These are phyloP conservation scores for Magnolia kwangsiensis DNA, from an alignment of 164 flowering plant species.

Conservation along the genomic window DNA sequence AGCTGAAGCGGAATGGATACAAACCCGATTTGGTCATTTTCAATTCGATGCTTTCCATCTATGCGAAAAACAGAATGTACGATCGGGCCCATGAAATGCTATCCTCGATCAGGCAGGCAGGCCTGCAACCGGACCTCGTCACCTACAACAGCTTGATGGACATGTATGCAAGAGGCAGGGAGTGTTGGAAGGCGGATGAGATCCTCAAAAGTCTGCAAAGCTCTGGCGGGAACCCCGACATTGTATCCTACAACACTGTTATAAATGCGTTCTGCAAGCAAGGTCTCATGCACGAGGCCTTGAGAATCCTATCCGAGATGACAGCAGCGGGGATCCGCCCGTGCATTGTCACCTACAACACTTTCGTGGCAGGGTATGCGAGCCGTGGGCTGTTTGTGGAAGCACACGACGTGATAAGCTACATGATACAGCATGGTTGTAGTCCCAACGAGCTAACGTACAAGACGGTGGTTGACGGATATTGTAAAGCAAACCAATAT, in stretches of 20 bases:
- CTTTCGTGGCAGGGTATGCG: slow-evolving; percentile 72
- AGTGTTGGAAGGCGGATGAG: slow-evolving; percentile 87
- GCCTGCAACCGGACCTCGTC: slow-evolving; percentile 75
- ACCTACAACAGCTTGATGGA: slow-evolving; percentile 91
- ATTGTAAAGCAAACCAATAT: slow-evolving; percentile 56
- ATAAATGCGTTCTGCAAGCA: slow-evolving; percentile 86
- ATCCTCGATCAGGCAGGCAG: slow-evolving; percentile 47
- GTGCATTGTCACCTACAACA: slow-evolving; percentile 76
- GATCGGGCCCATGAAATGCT: slow-evolving; percentile 69
- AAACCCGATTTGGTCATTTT: slow-evolving; percentile 77
- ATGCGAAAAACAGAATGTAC: slow-evolving; percentile 58
- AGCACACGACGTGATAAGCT: slow-evolving; percentile 53
- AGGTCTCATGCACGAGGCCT: slow-evolving; percentile 87
- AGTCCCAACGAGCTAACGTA: slow-evolving; percentile 79
- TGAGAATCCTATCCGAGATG: slow-evolving; percentile 66
- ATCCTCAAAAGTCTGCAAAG: slow-evolving; percentile 49
- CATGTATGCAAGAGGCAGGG: slow-evolving; percentile 81
- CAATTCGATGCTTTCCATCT: slow-evolving; percentile 81
- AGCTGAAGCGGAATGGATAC: slow-evolving; percentile 54
- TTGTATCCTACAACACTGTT: slow-evolving; percentile 84
- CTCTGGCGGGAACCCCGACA: slow-evolving; percentile 60
- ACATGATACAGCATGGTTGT: slow-evolving; percentile 72
- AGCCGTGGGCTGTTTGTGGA: slow-evolving; percentile 57
- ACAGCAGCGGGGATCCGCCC: slow-evolving; percentile 64
- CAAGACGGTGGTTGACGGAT: slow-evolving; percentile 76